phyloP scores from a whole-genome alignment of 31 red algal genomes.

The Endocladia muricata region DNA sequence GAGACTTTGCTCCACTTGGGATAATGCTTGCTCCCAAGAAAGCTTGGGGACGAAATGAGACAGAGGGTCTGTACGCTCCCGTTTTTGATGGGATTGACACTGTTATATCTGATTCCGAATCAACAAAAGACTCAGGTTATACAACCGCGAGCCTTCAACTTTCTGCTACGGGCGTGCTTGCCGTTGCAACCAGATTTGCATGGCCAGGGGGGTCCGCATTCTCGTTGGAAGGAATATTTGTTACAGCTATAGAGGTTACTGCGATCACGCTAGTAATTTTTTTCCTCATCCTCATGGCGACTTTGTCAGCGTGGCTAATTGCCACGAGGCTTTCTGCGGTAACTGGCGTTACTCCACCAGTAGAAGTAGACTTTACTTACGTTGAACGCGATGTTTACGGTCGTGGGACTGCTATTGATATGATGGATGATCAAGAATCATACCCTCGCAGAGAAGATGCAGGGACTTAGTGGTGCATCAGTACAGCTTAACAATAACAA shows the following conservation, averaged over 20 bases:
- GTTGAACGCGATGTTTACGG: conserved; percentile 72
- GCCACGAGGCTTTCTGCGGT: conserved; percentile 31
- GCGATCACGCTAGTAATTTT: conserved; percentile 25
- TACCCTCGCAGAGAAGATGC: background rate
- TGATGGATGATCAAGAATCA: conserved; percentile 26
- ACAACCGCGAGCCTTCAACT: conserved; percentile 11
- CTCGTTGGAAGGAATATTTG: conserved; percentile 42
- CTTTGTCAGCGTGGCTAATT: conserved; percentile 36
- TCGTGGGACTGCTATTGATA: conserved; percentile 53
- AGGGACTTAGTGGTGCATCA: background rate
- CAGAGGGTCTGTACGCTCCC: conserved; percentile 30
- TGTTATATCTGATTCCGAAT: background rate
- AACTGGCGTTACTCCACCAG: conserved; percentile 25
- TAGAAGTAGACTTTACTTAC: conserved; percentile 59
- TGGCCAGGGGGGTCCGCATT: conserved; percentile 41
- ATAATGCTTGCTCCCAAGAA: conserved; percentile 15
- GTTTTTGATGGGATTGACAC: conserved; percentile 18
- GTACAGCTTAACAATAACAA: background rate
- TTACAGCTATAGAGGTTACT: conserved; percentile 39
- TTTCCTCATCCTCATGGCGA: conserved; percentile 34
- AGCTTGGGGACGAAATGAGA: conserved; percentile 7
- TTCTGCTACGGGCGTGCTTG: conserved; percentile 37
- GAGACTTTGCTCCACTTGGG: conserved; percentile 17
- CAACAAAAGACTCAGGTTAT: background rate
- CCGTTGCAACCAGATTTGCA: conserved; percentile 38